Conservation (phyloP, 768 basidiomycete genomes). For the Hebeloma cylindrosporum region DNA sequence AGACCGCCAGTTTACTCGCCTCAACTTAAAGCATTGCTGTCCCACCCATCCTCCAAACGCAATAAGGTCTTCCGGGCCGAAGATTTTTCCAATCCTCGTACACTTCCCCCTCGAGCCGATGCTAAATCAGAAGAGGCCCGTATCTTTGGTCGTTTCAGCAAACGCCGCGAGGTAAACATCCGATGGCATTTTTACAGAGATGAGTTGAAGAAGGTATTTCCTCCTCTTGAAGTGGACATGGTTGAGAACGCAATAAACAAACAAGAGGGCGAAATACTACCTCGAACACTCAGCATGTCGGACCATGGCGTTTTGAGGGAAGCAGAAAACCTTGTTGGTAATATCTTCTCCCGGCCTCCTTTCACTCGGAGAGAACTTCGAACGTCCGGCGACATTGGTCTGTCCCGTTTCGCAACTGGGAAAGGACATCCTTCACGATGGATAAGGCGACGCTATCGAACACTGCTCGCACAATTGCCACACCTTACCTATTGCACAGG, state of each 20-base stretch:
- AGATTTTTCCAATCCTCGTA: slow-evolving; percentile 50
- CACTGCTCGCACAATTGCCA: slow-evolving; percentile 61
- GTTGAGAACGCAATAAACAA: background rate
- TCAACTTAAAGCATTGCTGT: slow-evolving; percentile 63
- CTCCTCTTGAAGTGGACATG: slow-evolving; percentile 50
- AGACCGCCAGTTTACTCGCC: slow-evolving; percentile 67
- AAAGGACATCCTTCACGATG: slow-evolving; percentile 42
- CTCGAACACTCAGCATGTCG: slow-evolving; percentile 40
- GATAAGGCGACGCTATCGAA: slow-evolving; percentile 55
- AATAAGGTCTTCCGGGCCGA: slow-evolving; percentile 44
- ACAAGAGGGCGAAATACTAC: background rate
- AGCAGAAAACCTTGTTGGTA: slow-evolving; percentile 44
- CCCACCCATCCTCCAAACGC: slow-evolving; percentile 44
- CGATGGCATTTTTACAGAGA: slow-evolving; percentile 62
- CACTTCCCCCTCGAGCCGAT: slow-evolving; percentile 56
- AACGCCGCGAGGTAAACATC: slow-evolving; percentile 71
- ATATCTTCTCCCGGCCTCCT: slow-evolving; percentile 20
- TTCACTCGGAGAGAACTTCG: slow-evolving; percentile 37
- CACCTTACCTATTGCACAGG: slow-evolving; percentile 41
- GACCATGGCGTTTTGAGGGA: slow-evolving; percentile 43
- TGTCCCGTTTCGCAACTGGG: background rate
- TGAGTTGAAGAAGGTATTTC: slow-evolving; percentile 54
- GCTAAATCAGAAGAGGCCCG: slow-evolving; percentile 56
- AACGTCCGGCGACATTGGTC: background rate
- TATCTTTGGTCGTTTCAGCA: slow-evolving; percentile 66